Percentiles rank a stretch among this genome's conserved stretches.
These are phyloP conservation scores for Gloeostereum incarnatum DNA, from an alignment of 768 basidiomycete species.

Conservation along the genomic window DNA sequence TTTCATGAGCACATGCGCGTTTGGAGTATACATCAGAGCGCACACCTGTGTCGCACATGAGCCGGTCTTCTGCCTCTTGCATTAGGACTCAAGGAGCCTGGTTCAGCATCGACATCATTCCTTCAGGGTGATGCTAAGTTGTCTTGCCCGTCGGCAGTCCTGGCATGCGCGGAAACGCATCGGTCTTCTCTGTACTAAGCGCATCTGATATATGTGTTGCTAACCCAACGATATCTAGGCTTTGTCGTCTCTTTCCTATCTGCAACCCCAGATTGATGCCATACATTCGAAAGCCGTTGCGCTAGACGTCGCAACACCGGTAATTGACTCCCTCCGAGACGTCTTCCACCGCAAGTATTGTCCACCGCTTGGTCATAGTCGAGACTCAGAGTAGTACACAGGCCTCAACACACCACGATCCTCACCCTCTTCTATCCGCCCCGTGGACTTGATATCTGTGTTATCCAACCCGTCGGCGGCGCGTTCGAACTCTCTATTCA, in stretches of 20 bases:
- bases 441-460: conserved; percentile 61
- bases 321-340: conserved; percentile 71
- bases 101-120: too few relatives aligned
- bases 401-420: conserved; percentile 58
- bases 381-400: conserved; percentile 14
- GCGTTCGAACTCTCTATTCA: conserved; percentile 56
- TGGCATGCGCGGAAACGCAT: too few relatives aligned
- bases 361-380: neutral
- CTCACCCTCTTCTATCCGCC: conserved; percentile 56
- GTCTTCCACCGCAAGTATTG: conserved; percentile 52
- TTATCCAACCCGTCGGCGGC: conserved; percentile 47
- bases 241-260: conserved; percentile 76
- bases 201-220: too few relatives aligned
- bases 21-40: too few relatives aligned
- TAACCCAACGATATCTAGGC: conserved; percentile 44
- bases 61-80: too few relatives aligned
- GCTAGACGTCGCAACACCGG: conserved; percentile 77
- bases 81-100: too few relatives aligned
- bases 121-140: too few relatives aligned
- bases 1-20: too few relatives aligned
- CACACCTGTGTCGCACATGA: too few relatives aligned
- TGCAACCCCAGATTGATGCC: conserved; percentile 71
- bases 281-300: conserved; percentile 71
- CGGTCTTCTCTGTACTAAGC: conserved; percentile 1
- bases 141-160: too few relatives aligned